Evolutionary conservation across 2,329 filamentous ascomycete genomes (phyloP).

Genomic region (Colletotrichum agaves): DNA sequence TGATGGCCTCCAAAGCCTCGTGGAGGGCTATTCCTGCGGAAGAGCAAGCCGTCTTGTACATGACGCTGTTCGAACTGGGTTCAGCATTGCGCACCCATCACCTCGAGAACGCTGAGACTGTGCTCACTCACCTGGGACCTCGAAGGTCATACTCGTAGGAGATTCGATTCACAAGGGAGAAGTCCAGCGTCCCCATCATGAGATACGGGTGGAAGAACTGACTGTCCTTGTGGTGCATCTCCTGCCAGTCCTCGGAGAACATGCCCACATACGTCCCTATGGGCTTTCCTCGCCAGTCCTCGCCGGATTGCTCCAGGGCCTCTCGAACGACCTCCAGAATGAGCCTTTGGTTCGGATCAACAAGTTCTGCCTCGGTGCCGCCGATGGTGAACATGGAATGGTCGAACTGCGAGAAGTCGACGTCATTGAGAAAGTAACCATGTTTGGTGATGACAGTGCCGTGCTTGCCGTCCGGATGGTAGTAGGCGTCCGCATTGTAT

Average conservation of each 20-base stretch:
- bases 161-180: conserved; percentile 39
- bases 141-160: conserved; percentile 36
- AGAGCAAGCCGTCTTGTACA: conserved; percentile 44
- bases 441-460: not conserved
- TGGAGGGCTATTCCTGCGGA: conserved; percentile 41
- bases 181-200: conserved; percentile 36
- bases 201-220: not conserved
- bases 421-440: conserved; percentile 40
- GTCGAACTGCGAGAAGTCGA: not conserved
- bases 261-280: conserved; percentile 44
- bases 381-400: not conserved
- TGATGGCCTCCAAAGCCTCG: conserved; percentile 39
- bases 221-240: conserved; percentile 35
- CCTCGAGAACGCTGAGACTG: conserved; percentile 25
- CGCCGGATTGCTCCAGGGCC: conserved; percentile 44
- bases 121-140: conserved; percentile 15
- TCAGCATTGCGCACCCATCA: not conserved
- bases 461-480: not conserved
- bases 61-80: conserved; percentile 38
- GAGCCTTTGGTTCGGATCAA: conserved; percentile 17
- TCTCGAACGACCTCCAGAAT: conserved; percentile 47
- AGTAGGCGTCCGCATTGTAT: not conserved
- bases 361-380: not conserved
- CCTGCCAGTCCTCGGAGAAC: conserved; percentile 15
- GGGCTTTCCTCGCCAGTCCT: conserved; percentile 40